phyloP scores from a whole-genome alignment of 164 flowering plant genomes.

The Nymphaea thermarum region DNA sequence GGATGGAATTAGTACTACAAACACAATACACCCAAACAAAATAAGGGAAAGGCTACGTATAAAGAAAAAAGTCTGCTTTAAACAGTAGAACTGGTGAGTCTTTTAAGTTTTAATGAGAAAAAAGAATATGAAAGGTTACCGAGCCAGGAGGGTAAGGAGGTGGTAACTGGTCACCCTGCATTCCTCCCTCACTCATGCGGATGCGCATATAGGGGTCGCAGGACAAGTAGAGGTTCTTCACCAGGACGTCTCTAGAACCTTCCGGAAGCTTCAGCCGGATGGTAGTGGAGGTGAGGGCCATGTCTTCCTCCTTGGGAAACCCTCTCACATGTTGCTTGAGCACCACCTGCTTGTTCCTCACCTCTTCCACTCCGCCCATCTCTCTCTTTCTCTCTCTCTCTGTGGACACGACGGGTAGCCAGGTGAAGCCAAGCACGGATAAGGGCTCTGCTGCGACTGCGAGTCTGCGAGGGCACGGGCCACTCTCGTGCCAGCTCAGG shows the following conservation, averaged over 20 bases:
- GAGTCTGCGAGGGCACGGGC: too few relatives aligned
- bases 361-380: conserved; percentile 9
- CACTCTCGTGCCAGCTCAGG: too few relatives aligned
- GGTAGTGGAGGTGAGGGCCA: conserved; percentile 7
- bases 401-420: too few relatives aligned
- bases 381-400: too few relatives aligned
- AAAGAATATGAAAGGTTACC: conserved; percentile 2
- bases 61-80: too few relatives aligned
- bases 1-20: too few relatives aligned
- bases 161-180: not conserved
- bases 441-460: too few relatives aligned
- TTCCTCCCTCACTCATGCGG: conserved; percentile 7
- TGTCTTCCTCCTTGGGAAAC: conserved; percentile 20
- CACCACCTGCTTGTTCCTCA: conserved; percentile 21
- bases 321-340: conserved; percentile 15
- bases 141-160: conserved; percentile 7
- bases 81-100: too few relatives aligned
- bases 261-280: conserved; percentile 11
- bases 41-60: too few relatives aligned
- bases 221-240: conserved; percentile 22
- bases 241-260: conserved; percentile 10
- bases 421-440: too few relatives aligned
- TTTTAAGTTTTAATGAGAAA: too few relatives aligned
- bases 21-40: too few relatives aligned
- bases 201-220: conserved; percentile 18